These are phyloP conservation scores for Sistotremastrum suecicum DNA, from an alignment of 768 basidiomycete genomes.

Conservation along the genomic window DNA sequence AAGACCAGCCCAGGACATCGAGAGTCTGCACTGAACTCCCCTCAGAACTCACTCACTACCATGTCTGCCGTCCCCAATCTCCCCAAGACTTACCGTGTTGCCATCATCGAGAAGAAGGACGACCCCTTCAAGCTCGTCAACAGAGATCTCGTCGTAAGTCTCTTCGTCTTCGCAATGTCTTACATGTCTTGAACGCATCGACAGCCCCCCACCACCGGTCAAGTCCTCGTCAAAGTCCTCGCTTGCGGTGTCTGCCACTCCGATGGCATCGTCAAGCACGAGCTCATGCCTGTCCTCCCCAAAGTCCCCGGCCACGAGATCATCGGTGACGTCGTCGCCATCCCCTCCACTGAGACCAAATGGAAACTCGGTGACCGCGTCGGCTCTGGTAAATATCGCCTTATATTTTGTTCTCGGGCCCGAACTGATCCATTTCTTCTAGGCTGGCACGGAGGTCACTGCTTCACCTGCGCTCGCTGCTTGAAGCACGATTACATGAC, in stretches of 20 bases:
- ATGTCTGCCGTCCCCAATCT: background rate
- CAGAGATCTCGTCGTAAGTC: background rate
- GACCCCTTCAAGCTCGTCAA: background rate
- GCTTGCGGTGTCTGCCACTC: conserved; percentile 1
- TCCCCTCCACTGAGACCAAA: conserved; percentile 5
- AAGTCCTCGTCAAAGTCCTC: background rate
- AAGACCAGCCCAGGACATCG: too few relatives aligned
- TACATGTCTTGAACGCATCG: too few relatives aligned
- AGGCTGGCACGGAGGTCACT: conserved; percentile 16
- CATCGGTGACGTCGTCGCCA: conserved; percentile 13
- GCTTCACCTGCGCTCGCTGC: conserved; percentile 13
- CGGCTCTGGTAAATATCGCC: conserved; percentile 5
- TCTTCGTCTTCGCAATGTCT: too few relatives aligned
- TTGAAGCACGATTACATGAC: conserved; percentile 12
- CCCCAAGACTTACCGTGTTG: conserved; percentile 1
- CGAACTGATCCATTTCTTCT: background rate
- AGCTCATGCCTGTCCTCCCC: too few relatives aligned
- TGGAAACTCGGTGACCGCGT: conserved; percentile 18
- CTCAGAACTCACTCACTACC: too few relatives aligned
- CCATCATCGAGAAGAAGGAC: background rate
- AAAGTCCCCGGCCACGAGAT: conserved; percentile 16
- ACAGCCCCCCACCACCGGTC: background rate
- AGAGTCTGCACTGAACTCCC: too few relatives aligned
- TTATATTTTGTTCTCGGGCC: too few relatives aligned
- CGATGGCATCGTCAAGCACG: too few relatives aligned